phyloP scores from a whole-genome alignment of 495 filamentous ascomycete species.

The Aeminium ludgeri region DNA sequence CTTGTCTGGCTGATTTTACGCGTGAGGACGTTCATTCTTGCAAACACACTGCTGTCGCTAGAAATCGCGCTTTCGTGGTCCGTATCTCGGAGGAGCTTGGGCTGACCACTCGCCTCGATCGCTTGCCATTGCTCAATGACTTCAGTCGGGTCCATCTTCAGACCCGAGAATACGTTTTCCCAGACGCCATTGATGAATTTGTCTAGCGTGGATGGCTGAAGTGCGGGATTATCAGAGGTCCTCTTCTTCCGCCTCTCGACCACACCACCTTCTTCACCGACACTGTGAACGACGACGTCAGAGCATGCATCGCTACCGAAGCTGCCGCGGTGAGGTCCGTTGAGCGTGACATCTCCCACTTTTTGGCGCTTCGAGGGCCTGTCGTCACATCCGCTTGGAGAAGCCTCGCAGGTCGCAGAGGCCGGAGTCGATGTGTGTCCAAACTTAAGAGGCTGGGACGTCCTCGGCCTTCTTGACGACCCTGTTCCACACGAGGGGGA shows the following conservation, averaged over 20 bases:
- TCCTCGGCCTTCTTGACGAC: too few species aligned
- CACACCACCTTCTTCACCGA: too few species aligned
- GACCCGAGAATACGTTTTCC: slow-evolving; percentile 15
- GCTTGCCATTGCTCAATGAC: slow-evolving; percentile 17
- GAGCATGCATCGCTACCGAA: too few species aligned
- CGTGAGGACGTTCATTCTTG: slow-evolving; percentile 14
- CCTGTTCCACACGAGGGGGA: too few species aligned
- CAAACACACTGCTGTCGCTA: not conserved
- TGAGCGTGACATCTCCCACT: too few species aligned
- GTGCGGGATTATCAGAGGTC: slow-evolving; percentile 5
- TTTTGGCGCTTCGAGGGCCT: too few species aligned
- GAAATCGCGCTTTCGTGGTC: not conserved
- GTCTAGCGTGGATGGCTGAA: slow-evolving; percentile 17
- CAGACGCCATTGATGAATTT: slow-evolving; percentile 18
- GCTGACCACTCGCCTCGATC: slow-evolving; percentile 10
- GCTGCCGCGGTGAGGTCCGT: too few species aligned
- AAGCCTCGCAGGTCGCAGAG: too few species aligned
- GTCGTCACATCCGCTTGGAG: too few species aligned
- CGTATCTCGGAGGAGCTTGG: slow-evolving; percentile 7
- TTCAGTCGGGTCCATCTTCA: slow-evolving; percentile 12
- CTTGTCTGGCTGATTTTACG: slow-evolving; percentile 17
- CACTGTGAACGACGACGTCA: too few species aligned
- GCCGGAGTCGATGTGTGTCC: too few species aligned
- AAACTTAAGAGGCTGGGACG: too few species aligned
- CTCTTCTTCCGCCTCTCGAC: slow-evolving; percentile 4